Percentiles rank a stretch among this genome's conserved stretches.
phyloP scores from a whole-genome alignment of 164 flowering plant species.

The Warburgia ugandensis region DNA sequence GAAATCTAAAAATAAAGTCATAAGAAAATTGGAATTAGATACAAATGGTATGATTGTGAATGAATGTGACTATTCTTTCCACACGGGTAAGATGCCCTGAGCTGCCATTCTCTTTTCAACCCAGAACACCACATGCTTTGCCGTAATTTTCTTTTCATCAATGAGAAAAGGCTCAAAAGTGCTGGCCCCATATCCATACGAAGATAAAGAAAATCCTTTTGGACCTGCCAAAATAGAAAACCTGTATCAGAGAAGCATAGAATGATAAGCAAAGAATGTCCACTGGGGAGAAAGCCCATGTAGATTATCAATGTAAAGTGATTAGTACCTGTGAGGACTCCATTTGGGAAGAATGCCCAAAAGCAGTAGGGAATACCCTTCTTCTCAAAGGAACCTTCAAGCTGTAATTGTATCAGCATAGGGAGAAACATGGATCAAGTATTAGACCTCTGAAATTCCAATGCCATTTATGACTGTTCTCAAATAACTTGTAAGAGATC shows the following conservation, averaged over 20 bases:
- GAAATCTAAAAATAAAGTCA: not conserved
- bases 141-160: constrained; percentile 74
- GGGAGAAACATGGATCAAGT: not conserved
- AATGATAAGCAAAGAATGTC: not conserved
- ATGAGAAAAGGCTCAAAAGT: constrained; percentile 85
- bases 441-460: not conserved
- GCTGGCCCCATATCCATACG: constrained; percentile 62
- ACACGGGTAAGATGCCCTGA: constrained; percentile 82
- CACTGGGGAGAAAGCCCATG: not conserved
- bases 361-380: constrained; percentile 51
- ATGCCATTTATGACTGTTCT: not conserved
- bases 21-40: not conserved
- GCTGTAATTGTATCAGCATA: constrained; percentile 24
- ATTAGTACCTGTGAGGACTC: constrained; percentile 55
- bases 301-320: no score
- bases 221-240: constrained; percentile 45
- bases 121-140: constrained; percentile 80
- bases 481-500: not conserved
- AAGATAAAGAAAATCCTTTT: constrained; percentile 77
- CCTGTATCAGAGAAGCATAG: not conserved
- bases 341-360: constrained; percentile 83
- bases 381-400: constrained; percentile 73
- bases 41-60: not conserved
- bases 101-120: constrained; percentile 88
- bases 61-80: constrained; percentile 30